Conservation (phyloP, 331 rosid genomes). For the Acacia concinna region DNA sequence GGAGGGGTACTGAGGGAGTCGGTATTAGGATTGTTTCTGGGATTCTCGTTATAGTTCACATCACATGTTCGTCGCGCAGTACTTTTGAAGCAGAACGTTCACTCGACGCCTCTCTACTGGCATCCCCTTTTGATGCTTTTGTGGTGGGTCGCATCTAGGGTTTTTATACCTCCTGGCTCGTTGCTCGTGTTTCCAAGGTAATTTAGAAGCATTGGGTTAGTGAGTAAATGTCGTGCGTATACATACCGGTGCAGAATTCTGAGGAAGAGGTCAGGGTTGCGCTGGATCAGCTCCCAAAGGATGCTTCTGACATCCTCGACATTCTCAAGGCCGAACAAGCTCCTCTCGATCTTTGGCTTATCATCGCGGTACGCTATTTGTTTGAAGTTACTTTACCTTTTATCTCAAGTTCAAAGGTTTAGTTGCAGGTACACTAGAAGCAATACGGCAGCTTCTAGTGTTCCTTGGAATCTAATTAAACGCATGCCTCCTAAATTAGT, state of each 20-base stretch:
- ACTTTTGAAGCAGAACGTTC: not conserved
- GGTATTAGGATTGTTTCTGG: too few relatives aligned
- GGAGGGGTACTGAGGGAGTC: too few relatives aligned
- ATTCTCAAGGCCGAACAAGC: conserved; percentile 99
- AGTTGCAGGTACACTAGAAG: not conserved
- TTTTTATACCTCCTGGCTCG: conserved; percentile 16
- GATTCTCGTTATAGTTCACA: not conserved
- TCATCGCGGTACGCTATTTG: conserved; percentile 69
- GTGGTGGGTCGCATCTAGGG: conserved; percentile 38
- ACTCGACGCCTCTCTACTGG: not conserved
- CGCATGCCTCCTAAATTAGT: not conserved
- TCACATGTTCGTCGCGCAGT: not conserved
- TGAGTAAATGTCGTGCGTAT: conserved; percentile 71
- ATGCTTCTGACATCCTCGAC: conserved; percentile 91
- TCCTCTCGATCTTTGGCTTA: conserved; percentile 97
- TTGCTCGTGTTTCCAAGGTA: not conserved
- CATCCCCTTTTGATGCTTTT: not conserved
- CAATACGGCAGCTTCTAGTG: not conserved
- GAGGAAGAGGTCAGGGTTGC: conserved; percentile 98
- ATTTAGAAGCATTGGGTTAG: not conserved
- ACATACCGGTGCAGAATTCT: conserved; percentile 97
- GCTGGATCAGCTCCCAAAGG: conserved; percentile 92
- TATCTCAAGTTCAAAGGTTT: conserved; percentile 7
- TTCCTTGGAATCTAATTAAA: not conserved
- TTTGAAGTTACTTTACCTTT: not conserved